Evolutionary conservation across 1,139 yeast genomes (phyloP).

Genomic region (Lizanozyma gosingica): DNA sequence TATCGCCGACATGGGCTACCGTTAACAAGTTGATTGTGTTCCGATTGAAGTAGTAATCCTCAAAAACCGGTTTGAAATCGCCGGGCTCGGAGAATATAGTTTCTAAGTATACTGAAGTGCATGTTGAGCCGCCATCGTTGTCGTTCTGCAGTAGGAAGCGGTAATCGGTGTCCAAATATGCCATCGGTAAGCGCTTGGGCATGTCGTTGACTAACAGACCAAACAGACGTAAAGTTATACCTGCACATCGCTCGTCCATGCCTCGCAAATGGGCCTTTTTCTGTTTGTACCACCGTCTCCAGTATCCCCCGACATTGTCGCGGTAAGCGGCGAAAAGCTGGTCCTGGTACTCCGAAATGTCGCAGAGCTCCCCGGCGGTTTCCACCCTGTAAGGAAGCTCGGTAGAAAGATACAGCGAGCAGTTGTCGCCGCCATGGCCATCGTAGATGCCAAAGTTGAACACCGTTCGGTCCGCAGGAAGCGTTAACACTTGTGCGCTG

Average conservation of each 20-base stretch:
- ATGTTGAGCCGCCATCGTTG: conserved; percentile 64
- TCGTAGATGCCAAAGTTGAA: conserved; percentile 76
- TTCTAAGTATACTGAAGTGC: conserved; percentile 70
- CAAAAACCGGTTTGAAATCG: conserved; percentile 20
- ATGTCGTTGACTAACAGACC: conserved; percentile 35
- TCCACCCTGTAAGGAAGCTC: conserved; percentile 54
- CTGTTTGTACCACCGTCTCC: conserved; percentile 68
- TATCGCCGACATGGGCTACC: conserved; percentile 92
- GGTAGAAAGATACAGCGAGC: conserved; percentile 50
- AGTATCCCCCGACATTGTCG: conserved; percentile 71
- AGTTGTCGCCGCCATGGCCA: conserved; percentile 88
- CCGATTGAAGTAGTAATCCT: conserved; percentile 60
- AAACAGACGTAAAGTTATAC: neutral
- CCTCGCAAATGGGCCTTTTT: conserved; percentile 31
- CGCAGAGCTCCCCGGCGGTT: conserved; percentile 12
- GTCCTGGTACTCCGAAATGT: conserved; percentile 21
- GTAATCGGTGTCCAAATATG: conserved; percentile 57
- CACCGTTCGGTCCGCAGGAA: conserved; percentile 13
- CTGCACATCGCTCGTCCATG: neutral
- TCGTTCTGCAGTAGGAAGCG: conserved; percentile 24
- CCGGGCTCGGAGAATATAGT: conserved; percentile 29
- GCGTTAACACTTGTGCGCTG: conserved; percentile 45
- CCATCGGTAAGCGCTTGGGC: conserved; percentile 48
- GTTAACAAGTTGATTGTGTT: conserved; percentile 61
- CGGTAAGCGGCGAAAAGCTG: conserved; percentile 42